Evolutionary conservation across 1,284 basidiomycete genomes (phyloP).

Genomic region (Termitomyces sp.): DNA sequence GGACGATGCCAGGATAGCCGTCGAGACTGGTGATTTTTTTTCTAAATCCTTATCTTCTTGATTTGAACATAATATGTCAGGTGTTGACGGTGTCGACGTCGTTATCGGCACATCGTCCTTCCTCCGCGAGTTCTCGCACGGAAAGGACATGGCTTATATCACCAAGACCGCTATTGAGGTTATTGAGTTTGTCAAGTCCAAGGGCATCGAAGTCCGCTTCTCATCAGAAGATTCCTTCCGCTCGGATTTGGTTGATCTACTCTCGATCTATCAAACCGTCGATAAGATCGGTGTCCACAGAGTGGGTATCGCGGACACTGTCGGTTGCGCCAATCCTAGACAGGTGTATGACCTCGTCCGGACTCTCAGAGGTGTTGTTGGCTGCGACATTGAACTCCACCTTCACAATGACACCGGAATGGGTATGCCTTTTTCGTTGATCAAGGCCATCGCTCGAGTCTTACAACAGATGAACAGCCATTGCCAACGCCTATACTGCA

Average conservation of each 20-base stretch:
- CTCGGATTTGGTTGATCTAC: slow-evolving; percentile 96
- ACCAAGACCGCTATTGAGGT: slow-evolving; percentile 99
- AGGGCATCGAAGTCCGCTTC: slow-evolving; percentile 99
- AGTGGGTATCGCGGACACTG: slow-evolving; percentile 98
- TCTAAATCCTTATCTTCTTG: slow-evolving; percentile 19
- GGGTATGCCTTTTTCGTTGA: slow-evolving; percentile 41
- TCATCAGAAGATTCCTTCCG: slow-evolving; percentile 99
- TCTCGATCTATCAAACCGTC: slow-evolving; percentile 99
- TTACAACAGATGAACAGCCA: slow-evolving; percentile 50
- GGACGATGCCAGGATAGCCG: slow-evolving; percentile 98
- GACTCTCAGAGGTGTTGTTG: slow-evolving; percentile 92
- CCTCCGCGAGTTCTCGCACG: slow-evolving; percentile 98
- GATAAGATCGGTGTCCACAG: slow-evolving; percentile 99
- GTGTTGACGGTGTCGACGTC: slow-evolving; percentile 98
- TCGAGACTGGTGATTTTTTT: slow-evolving; percentile 78
- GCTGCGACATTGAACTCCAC: slow-evolving; percentile 97
- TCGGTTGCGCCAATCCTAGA: slow-evolving; percentile 97
- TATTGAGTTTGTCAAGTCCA: slow-evolving; percentile 99
- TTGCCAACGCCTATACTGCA: slow-evolving; percentile 98
- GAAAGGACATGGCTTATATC: slow-evolving; percentile 99
- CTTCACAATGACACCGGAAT: slow-evolving; percentile 98
- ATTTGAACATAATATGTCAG: slow-evolving; percentile 33
- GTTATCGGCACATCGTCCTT: slow-evolving; percentile 99
- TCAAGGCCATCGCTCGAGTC: slow-evolving; percentile 12
- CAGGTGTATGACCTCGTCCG: slow-evolving; percentile 99